Conservation (phyloP, 2,329 filamentous ascomycete genomes). For the Fusarium sarcochroum region DNA sequence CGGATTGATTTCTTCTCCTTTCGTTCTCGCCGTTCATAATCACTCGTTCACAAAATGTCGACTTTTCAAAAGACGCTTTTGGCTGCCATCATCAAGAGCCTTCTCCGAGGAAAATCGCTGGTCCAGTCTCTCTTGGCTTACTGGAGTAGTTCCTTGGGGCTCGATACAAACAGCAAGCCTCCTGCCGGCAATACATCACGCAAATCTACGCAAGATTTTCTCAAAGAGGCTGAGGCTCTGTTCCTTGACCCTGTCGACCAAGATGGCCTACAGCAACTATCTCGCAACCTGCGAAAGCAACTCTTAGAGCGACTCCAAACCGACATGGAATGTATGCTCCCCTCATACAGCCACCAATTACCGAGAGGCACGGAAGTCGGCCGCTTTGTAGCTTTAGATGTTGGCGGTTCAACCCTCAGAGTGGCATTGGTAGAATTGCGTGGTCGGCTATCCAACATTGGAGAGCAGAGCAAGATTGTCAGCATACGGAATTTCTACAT, state of each 20-base stretch:
- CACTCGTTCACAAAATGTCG: slow-evolving; percentile 70
- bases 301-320: slow-evolving; percentile 66
- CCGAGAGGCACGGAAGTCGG: slow-evolving; percentile 72
- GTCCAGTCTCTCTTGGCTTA: slow-evolving; percentile 70
- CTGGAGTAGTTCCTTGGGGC: slow-evolving; percentile 62
- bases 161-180: slow-evolving; percentile 49
- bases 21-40: slow-evolving; percentile 50
- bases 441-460: slow-evolving; percentile 58
- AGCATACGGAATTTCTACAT: slow-evolving; percentile 71
- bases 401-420: slow-evolving; percentile 77
- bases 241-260: slow-evolving; percentile 64
- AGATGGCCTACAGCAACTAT: slow-evolving; percentile 62
- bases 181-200: slow-evolving; percentile 37
- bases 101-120: slow-evolving; percentile 71
- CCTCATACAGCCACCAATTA: slow-evolving; percentile 75
- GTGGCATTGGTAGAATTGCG: slow-evolving; percentile 74
- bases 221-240: slow-evolving; percentile 68
- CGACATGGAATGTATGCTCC: slow-evolving; percentile 73
- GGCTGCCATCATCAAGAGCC: slow-evolving; percentile 68
- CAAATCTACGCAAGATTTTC: slow-evolving; percentile 64
- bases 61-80: slow-evolving; percentile 68
- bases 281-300: slow-evolving; percentile 66
- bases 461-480: slow-evolving; percentile 65
- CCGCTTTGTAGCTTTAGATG: slow-evolving; percentile 73
- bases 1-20: slow-evolving; percentile 14